Base-by-base conservation (phyloP, 2,329 filamentous ascomycete genomes). In the Aspergillus oerlinghausenensis region DNA sequence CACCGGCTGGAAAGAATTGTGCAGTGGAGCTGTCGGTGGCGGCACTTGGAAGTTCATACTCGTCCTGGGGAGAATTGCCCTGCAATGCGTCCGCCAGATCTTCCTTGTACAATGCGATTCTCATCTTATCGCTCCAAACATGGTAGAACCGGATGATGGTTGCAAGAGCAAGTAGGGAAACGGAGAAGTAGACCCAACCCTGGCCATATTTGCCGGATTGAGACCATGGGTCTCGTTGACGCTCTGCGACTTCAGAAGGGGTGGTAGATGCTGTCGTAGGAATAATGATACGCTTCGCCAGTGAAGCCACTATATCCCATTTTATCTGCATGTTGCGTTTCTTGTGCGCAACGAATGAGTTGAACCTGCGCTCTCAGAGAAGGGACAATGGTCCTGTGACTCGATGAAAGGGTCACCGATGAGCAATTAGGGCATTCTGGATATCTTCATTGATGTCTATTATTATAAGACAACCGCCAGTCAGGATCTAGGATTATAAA, bases 111-210 rank as follows among this genome's bases (percentile, higher is more conserved):
- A 94, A 84, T 60, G 91, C 92, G 64, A 92, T 89, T 63, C 92
- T 85, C 63, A 96, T 90, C 77, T 94, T 95, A 78, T 97, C 92
- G 65, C 92, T 91, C 88, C 91, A 96, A 64, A 88, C 87, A 73
- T 96, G 89, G 80, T 92, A 96, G 69, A 89, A 81, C 63, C 91
- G 86, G 69, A 93, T 79, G 10, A 88, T 67, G 10, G 88, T 77
- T 4, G 92, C 86, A 54, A 84, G 67, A 28, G 83, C 81, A 61
- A 92, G 81, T 58, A 97, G 73, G 51, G 87, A 84, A 50, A 95
- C 73, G 52, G 88, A 86, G 67, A 96, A 95, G 74, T 95, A 96
- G 14, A 93, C 90, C 86, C 91, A 96, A 56, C 88, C 90, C 52
- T 90, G 77, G 2, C 83, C 91, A 76, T 97, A 96, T 77, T 96